Evolutionary conservation across 805 yeast genomes (phyloP), one percentile per base, ranked within the genome.

Genomic region (Peterozyma xylosa): DNA sequence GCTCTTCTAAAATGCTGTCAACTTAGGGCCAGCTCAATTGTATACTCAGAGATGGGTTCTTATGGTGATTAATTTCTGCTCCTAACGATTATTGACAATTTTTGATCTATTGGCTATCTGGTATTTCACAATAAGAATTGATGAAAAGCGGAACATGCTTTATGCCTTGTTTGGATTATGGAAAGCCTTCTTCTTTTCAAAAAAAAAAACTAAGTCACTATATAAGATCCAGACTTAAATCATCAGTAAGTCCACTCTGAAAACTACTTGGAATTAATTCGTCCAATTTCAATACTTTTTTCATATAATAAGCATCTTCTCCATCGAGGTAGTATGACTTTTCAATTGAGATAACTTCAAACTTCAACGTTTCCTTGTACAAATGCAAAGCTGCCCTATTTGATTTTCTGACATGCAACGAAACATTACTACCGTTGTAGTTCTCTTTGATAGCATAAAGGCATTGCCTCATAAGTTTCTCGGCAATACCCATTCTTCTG

Each of bases 261-360:
- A 73, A 74, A 37, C 63, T 61, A 46, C 76, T 71, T 17, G 91
- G 89, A 38, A 78, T 48, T 48, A 84, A 66, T 21, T 81, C 83
- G 13, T 81, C 80, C 38, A 80, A 57, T 16, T 67, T 68, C 51
- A 88, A 69, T 2, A 68, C 71, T 58, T 86, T 86, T 58, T 79
- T 80, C 99, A 93, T 93, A 35, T 93, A 84, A 62, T 90, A 91
- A 13, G 99, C 99, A 64, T 93, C 97, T 64, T 93, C 99, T 30
- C 95, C 96, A 63, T 93, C 97, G 42, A 90, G 96, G 56, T 93
- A 93, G 62, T 93, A 93, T n/a, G 84, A 75, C 50, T 78, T 82
- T 55, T 89, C 96, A 46, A 93, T 80, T 36, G 82, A 77, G 45
- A 84, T 70, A 37, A 87, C 93, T 60, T 84, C 90, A 60, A 93